Base-by-base conservation (phyloP, 805 yeast species). In the Metschnikowia sp. region DNA sequence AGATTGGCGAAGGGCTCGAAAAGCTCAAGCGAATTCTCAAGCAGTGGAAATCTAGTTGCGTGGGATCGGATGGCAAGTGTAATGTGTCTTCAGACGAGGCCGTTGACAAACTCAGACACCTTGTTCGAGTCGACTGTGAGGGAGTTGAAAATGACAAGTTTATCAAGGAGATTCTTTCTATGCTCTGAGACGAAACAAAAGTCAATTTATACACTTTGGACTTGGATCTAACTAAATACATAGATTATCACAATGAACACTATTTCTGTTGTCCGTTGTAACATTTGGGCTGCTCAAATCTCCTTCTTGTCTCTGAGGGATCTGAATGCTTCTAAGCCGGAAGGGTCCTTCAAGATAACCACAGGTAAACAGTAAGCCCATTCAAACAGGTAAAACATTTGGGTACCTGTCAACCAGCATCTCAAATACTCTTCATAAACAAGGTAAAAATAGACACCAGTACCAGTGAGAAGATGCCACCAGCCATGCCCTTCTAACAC, bases 381-480 rank as follows among this genome's bases (percentile, higher is more conserved):
- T 19, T 75, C 73, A 54, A 84, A 75, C 46, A 69, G 66, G 62
- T 80, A 91, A 31, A 78, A 72, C 28, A 76, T 67, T 28, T 79
- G 78, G n/a, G 70, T 68, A 5, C 82, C 83, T 12, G 73, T 72
- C 61, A 88, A 76, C 66, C 84, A 82, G 31, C 85, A 70, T 55
- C 92, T 76, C 52, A 91, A 69, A 53, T 86, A 80, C 69, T 89
- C 91, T 59, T 86, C 77, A 61, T 86, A 89, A 3, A 86, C 82
- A 54, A 91, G 77, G 68, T 88, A 91, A 62, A 76, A 85, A 65
- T 92, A 92, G 10, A 92, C 94, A 2, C 97, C 96, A 18, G 82
- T 70, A 0, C 96, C 96, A 0, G 94, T 87, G 53, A 87, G 75
- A 10, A 87, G 69, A 62, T 92, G 98, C 98, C 98, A 92, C 97